These are phyloP conservation scores for Trichoderma oligosporum DNA, from an alignment of 2,329 filamentous ascomycete genomes.

Conservation along the genomic window DNA sequence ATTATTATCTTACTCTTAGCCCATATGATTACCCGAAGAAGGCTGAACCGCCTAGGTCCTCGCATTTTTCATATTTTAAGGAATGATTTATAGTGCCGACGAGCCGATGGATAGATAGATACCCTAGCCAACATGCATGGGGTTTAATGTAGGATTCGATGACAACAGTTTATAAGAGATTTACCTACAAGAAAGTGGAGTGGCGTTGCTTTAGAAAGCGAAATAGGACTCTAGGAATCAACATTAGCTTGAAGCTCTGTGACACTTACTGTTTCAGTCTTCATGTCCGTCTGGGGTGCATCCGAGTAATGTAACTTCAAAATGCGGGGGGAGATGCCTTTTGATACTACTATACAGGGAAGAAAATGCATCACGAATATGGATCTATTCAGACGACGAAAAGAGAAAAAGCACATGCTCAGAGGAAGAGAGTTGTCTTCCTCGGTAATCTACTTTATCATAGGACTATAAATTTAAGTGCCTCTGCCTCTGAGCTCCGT, in stretches of 20 bases:
- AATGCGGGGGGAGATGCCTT: conserved; percentile 4
- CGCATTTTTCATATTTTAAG: too few relatives aligned
- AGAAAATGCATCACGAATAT: not conserved
- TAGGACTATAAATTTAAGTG: not conserved
- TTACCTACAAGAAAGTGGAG: not conserved
- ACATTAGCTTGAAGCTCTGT: not conserved
- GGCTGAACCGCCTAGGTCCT: not conserved
- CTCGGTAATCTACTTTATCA: not conserved
- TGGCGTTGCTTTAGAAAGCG: not conserved
- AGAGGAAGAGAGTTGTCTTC: not conserved
- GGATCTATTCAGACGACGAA: not conserved
- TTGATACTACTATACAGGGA: not conserved
- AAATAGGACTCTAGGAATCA: not conserved
- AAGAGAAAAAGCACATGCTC: conserved; percentile 1
- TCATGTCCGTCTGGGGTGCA: conserved; percentile 12
- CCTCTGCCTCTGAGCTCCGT: not conserved
- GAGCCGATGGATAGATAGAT: not conserved
- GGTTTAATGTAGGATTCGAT: not conserved
- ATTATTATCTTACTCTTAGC: too few relatives aligned
- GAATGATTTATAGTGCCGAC: not conserved
- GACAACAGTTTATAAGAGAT: not conserved
- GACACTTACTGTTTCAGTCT: conserved; percentile 2
- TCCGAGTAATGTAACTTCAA: not conserved
- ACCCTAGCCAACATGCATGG: not conserved
- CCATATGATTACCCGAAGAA: not conserved